Evolutionary conservation across 116 monocot genomes (phyloP), one percentile per base, ranked within the genome.

Genomic region (Cymodocea nodosa): DNA sequence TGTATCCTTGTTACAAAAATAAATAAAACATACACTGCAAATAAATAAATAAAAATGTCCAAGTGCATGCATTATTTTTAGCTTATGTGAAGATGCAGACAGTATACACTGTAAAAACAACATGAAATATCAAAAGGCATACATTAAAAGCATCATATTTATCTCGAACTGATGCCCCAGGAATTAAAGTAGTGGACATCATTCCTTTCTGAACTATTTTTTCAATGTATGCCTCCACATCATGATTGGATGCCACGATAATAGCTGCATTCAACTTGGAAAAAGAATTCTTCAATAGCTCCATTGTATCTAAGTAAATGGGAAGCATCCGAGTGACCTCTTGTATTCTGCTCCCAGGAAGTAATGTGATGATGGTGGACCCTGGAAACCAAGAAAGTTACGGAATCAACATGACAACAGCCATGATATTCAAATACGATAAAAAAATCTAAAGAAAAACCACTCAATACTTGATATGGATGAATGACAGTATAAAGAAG

Each of bases 281-380:
- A 54, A 82, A 78, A 37, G 66, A 68, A 24, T 62, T 66, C 34
- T 73, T 82, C 50, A 98, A 56, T 35, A 72, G 65, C 67, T 98
- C 77, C 58, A 98, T 52, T 12, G 84, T 69, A 56, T 80, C 56
- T 36, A 82, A 60, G 70, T 77, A 98, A 73, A 98, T 82, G 39
- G 97, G 97, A 65, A 98, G 88, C 83, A 98, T 98, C 8, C 80
- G 80, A 50, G 53, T 86, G 52, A 98, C 92, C 63, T 98, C 97
- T 68, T 98, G 97, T 63, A 91, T 59, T 75, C 97, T 83, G 76
- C 97, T 98, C 75, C 97, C 97, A 60, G 97, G 97, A 64, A 98
- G 84, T 66, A 98, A 76, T 25, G 84, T 82, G 63, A 98, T 71
- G 59, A 91, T 56, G n/a, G 73, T 77, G 51, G 78, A 52, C 59